These are phyloP conservation scores for Colletotrichum scovillei DNA, from an alignment of 2,329 filamentous ascomycete species.

Conservation along the genomic window DNA sequence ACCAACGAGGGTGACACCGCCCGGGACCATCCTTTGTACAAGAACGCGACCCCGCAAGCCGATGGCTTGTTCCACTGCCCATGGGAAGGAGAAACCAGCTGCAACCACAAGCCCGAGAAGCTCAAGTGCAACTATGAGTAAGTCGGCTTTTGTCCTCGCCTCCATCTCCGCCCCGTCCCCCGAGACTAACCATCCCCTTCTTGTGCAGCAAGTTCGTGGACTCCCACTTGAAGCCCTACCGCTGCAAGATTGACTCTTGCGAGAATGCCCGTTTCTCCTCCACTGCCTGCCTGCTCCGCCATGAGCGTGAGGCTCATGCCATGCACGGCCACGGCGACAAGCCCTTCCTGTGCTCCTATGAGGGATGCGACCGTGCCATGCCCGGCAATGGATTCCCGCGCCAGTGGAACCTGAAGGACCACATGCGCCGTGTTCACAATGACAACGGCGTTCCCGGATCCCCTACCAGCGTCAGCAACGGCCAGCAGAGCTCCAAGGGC, in stretches of 20 bases:
- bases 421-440: constrained; percentile 95
- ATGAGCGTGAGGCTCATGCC: constrained; percentile 95
- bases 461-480: constrained; percentile 43
- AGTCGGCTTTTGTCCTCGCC: constrained; percentile 50
- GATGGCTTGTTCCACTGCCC: constrained; percentile 96
- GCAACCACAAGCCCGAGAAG: constrained; percentile 92
- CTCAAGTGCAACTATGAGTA: constrained; percentile 99
- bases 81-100: constrained; percentile 76
- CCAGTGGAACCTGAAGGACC: constrained; percentile 95
- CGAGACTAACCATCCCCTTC: constrained; percentile 41
- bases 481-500: constrained; percentile 56
- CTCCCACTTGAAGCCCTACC: constrained; percentile 95
- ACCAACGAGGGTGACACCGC: constrained; percentile 68
- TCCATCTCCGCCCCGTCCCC: not conserved
- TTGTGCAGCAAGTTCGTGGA: constrained; percentile 89
- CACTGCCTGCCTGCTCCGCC: constrained; percentile 91
- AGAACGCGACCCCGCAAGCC: constrained; percentile 68
- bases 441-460: constrained; percentile 62
- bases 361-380: constrained; percentile 86
- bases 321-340: constrained; percentile 96
- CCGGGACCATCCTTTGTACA: constrained; percentile 77
- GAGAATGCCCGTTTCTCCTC: constrained; percentile 92
- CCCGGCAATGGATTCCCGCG: constrained; percentile 91
- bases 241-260: constrained; percentile 88
- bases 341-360: constrained; percentile 88